phyloP scores from a whole-genome alignment of 2,329 filamentous ascomycete genomes.

The Huntiella savannae region DNA sequence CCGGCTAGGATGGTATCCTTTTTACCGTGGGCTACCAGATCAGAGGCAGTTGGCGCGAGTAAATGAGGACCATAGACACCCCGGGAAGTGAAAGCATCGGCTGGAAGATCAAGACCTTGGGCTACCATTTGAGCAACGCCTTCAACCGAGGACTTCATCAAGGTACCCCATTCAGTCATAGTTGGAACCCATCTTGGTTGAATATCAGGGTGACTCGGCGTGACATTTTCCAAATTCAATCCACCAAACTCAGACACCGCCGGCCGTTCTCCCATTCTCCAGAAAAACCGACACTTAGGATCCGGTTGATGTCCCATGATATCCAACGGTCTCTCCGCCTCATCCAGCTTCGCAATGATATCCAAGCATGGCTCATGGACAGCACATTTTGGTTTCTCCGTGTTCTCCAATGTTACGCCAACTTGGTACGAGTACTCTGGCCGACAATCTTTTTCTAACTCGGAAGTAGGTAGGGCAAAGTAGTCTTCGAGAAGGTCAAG shows the following conservation, averaged over 20 bases:
- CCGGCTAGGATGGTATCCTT: conserved; percentile 41
- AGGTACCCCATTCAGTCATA: conserved; percentile 38
- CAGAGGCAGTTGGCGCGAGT: conserved; percentile 40
- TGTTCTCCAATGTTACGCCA: conserved; percentile 43
- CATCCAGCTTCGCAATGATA: conserved; percentile 34
- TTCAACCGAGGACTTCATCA: conserved; percentile 41
- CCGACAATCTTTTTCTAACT: conserved; percentile 31
- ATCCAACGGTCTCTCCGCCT: conserved; percentile 37
- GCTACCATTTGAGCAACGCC: conserved; percentile 40
- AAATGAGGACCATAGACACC: conserved; percentile 41
- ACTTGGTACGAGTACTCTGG: conserved; percentile 41
- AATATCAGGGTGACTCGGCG: conserved; percentile 30
- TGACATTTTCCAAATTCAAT: conserved; percentile 35
- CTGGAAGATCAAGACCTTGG: conserved; percentile 33
- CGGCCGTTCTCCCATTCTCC: conserved; percentile 35
- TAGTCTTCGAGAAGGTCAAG: conserved; percentile 46
- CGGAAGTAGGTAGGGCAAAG: conserved; percentile 35
- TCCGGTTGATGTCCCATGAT: conserved; percentile 36
- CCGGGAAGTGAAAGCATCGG: conserved; percentile 33
- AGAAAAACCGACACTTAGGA: conserved; percentile 45
- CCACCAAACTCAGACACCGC: conserved; percentile 31
- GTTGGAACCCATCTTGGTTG: conserved; percentile 30
- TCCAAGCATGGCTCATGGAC: conserved; percentile 40
- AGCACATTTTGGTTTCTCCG: conserved; percentile 43
- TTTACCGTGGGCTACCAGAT: conserved; percentile 32